A percentile compares a stretch with the other conserved stretches of the same genome.
phyloP scores from a whole-genome alignment of 169 alveolate genomes.

The Ichthyophthirius multifiliis region DNA sequence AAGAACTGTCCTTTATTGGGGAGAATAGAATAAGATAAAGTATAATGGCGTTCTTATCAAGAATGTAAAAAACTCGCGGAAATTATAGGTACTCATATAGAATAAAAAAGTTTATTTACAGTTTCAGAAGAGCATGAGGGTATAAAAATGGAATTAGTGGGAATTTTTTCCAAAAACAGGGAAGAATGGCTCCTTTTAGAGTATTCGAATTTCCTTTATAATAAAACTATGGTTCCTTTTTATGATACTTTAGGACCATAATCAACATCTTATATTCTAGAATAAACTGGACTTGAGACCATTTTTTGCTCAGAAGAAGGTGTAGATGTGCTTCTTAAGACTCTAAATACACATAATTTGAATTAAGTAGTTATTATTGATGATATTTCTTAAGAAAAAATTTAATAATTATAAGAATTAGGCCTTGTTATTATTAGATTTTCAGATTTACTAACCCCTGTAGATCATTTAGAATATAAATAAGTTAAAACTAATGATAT shows the following conservation, averaged over 20 bases:
- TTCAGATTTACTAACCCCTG: neutral
- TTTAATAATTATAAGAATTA: neutral
- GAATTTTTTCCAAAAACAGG: conserved; percentile 71
- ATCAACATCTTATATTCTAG: conserved; percentile 46
- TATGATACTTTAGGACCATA: conserved; percentile 60
- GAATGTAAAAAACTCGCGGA: neutral
- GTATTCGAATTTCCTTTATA: conserved; percentile 18
- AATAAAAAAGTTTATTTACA: neutral
- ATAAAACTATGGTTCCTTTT: conserved; percentile 49
- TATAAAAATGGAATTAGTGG: conserved; percentile 38
- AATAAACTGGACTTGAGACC: conserved; percentile 43
- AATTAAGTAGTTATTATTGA: conserved; percentile 46
- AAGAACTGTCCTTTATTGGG: neutral
- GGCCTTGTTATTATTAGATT: neutral
- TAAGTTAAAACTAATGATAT: conserved; percentile 73
- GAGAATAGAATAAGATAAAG: neutral
- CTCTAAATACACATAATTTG: conserved; percentile 36
- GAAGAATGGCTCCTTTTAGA: conserved; percentile 63
- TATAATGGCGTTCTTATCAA: neutral
- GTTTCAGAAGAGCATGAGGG: neutral
- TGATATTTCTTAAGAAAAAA: neutral
- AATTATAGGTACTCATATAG: neutral
- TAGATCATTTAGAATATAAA: neutral
- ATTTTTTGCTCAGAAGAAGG: conserved; percentile 32
- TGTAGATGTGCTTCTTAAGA: conserved; percentile 41